Evolutionary conservation across 257 asterid species (phyloP).

Genomic region (Apocynum venetum): DNA sequence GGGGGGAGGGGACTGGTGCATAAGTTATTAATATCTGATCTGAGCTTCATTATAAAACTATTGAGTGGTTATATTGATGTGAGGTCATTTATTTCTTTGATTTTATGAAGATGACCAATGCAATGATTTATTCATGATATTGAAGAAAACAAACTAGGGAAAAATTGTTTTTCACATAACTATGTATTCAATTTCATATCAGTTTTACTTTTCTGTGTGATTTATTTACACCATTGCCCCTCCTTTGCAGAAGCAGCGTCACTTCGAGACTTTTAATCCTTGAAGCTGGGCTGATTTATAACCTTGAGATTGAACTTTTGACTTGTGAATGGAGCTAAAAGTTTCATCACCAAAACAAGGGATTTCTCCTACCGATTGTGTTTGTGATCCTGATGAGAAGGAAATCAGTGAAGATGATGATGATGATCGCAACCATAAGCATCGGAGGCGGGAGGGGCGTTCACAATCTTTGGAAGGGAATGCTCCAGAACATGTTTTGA

Average conservation of each 20-base stretch:
- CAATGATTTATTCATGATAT: background rate
- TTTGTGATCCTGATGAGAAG: conserved; percentile 78
- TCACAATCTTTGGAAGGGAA: conserved; percentile 71
- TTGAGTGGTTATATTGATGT: background rate
- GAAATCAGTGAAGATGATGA: conserved; percentile 93
- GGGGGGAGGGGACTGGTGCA: background rate
- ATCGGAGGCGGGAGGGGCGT: conserved; percentile 68
- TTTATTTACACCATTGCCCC: conserved; percentile 6
- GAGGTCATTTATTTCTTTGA: background rate
- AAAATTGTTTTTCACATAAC: background rate
- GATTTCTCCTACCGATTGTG: conserved; percentile 58
- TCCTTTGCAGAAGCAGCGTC: conserved; percentile 18
- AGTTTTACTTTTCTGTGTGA: background rate
- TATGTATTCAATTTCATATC: background rate
- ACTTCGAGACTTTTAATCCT: conserved; percentile 9
- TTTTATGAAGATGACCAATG: background rate
- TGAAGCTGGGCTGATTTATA: conserved; percentile 15
- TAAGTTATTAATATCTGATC: background rate
- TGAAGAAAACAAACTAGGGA: background rate
- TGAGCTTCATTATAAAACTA: too few species aligned
- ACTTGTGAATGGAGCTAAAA: conserved; percentile 57
- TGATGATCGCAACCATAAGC: conserved; percentile 98
- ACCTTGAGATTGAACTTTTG: conserved; percentile 11
- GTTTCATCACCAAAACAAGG: conserved; percentile 63
- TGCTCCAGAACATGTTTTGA: conserved; percentile 51